A percentile compares a stretch with the other conserved stretches of the same genome.
Evolutionary conservation across 805 yeast species (phyloP).

Genomic region (Yarrowia divulgata): DNA sequence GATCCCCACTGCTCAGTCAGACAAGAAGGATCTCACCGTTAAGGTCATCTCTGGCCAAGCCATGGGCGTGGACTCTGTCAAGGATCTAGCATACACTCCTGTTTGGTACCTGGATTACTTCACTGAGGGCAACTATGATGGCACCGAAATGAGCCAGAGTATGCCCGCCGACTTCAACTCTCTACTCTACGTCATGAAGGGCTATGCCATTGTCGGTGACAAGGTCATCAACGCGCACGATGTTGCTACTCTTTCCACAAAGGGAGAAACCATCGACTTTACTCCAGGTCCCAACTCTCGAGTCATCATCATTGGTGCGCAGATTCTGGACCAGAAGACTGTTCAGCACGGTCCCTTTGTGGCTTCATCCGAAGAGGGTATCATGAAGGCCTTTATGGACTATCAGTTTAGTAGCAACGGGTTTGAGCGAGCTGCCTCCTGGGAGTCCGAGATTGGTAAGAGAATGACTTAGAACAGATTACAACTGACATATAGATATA

Average conservation of each 20-base stretch:
- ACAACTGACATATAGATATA: slow-evolving; percentile 20
- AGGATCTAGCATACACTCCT: slow-evolving; percentile 81
- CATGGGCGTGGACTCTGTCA: slow-evolving; percentile 73
- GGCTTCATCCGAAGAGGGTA: slow-evolving; percentile 69
- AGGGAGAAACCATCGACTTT: slow-evolving; percentile 14
- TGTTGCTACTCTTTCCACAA: slow-evolving; percentile 8
- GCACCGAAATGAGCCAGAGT: background rate
- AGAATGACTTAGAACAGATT: slow-evolving; percentile 44
- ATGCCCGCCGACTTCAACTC: slow-evolving; percentile 13
- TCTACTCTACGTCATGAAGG: slow-evolving; percentile 16
- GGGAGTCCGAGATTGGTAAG: slow-evolving; percentile 46
- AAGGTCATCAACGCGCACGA: slow-evolving; percentile 4
- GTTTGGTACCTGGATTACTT: slow-evolving; percentile 53
- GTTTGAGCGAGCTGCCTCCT: slow-evolving; percentile 48
- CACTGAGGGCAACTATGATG: slow-evolving; percentile 59
- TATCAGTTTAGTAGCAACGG: slow-evolving; percentile 60
- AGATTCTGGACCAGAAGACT: slow-evolving; percentile 45
- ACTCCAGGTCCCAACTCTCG: slow-evolving; percentile 12
- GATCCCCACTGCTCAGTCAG: slow-evolving; percentile 71
- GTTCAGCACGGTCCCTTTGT: slow-evolving; percentile 94
- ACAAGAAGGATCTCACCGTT: slow-evolving; percentile 65
- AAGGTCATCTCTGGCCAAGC: slow-evolving; percentile 79
- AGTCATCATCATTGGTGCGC: slow-evolving; percentile 19
- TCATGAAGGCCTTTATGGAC: slow-evolving; percentile 72
- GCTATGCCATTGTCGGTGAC: slow-evolving; percentile 10